These are phyloP conservation scores for Biscogniauxia marginata DNA, from an alignment of 2,329 filamentous ascomycete species.

Conservation along the genomic window DNA sequence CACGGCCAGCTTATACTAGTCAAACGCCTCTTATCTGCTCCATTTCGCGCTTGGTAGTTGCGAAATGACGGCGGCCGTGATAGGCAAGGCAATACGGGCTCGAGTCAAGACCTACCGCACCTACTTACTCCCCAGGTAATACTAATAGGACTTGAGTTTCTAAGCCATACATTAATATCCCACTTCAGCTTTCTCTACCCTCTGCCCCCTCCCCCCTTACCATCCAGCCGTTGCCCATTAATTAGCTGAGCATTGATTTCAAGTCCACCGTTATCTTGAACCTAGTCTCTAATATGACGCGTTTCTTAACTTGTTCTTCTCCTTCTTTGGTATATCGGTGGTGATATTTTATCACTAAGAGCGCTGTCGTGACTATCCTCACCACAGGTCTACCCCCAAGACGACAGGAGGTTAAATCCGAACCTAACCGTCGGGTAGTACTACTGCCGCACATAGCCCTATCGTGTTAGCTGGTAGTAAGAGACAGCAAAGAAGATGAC, in stretches of 20 bases:
- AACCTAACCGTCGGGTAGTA: background rate
- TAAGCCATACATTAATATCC: background rate
- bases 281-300: background rate
- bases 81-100: background rate
- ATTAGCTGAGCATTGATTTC: background rate
- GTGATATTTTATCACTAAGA: background rate
- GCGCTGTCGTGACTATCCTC: background rate
- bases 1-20: too few species aligned
- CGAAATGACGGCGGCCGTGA: background rate
- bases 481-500: slow-evolving; percentile 12
- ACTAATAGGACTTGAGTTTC: background rate
- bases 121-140: too few species aligned
- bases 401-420: background rate
- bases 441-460: background rate
- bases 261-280: background rate
- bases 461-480: background rate
- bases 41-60: background rate
- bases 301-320: background rate
- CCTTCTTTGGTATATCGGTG: background rate
- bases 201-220: background rate
- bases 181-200: background rate
- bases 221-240: background rate
- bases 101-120: too few species aligned
- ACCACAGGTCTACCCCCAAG: background rate
- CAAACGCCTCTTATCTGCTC: background rate